These are phyloP conservation scores for Podaxis carcinomalis DNA, from an alignment of 768 basidiomycete genomes.

Conservation along the genomic window DNA sequence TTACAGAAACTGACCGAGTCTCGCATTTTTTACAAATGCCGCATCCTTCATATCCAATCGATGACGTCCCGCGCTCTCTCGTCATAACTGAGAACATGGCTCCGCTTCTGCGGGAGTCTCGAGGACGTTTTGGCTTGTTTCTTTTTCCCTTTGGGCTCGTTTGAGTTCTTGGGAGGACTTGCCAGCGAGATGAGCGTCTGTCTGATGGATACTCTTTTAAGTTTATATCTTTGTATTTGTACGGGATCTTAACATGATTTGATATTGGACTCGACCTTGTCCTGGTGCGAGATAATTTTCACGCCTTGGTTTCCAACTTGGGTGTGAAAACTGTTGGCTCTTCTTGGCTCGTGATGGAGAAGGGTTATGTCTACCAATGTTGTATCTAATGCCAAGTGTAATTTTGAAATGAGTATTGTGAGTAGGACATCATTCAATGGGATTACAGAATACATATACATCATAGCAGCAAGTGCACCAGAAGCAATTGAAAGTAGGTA, in stretches of 20 bases:
- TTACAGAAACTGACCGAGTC: conserved; percentile 80
- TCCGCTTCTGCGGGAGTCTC: conserved; percentile 33
- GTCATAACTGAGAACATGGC: conserved; percentile 64
- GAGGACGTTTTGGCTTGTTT: conserved; percentile 58
- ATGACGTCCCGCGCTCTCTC: conserved; percentile 63
- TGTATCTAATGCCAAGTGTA: too few relatives aligned
- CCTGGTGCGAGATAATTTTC: too few relatives aligned
- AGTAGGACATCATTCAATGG: too few relatives aligned
- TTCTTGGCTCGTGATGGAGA: too few relatives aligned
- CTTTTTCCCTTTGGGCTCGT: conserved; percentile 20
- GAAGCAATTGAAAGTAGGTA: not conserved
- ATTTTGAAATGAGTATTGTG: too few relatives aligned
- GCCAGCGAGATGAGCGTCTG: conserved; percentile 58
- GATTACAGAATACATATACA: not conserved
- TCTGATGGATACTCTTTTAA: conserved; percentile 50
- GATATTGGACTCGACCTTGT: too few relatives aligned
- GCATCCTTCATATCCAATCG: conserved; percentile 67
- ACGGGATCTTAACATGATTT: too few relatives aligned
- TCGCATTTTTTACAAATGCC: conserved; percentile 79
- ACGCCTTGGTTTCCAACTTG: too few relatives aligned
- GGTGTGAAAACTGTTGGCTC: too few relatives aligned
- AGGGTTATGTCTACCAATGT: too few relatives aligned
- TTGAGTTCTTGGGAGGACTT: conserved; percentile 26
- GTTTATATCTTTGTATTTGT: not conserved
- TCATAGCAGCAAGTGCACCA: not conserved